Evolutionary conservation across 495 filamentous ascomycete species (phyloP).

Genomic region (Bombardia bombarda): DNA sequence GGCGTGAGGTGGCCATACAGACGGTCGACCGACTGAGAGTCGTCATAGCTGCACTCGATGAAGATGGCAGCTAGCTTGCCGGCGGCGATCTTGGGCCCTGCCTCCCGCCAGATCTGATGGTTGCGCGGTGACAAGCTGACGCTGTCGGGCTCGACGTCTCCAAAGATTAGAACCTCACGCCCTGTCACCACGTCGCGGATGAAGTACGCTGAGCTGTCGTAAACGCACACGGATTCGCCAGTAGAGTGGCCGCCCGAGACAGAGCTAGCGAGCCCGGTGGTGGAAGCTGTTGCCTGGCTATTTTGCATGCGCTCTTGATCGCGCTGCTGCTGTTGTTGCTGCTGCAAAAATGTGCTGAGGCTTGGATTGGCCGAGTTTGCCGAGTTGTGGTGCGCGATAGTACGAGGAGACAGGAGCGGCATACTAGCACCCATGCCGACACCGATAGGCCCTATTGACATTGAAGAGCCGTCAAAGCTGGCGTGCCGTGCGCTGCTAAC

Average conservation of each 20-base stretch:
- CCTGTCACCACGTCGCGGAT: constrained; percentile 63
- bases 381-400: constrained; percentile 14
- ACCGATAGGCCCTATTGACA: constrained; percentile 2
- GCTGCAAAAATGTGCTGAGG: constrained; percentile 12
- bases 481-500: constrained; percentile 29
- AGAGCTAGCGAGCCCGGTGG: constrained; percentile 15
- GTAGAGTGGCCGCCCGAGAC: constrained; percentile 14
- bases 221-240: constrained; percentile 47
- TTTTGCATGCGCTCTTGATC: constrained; percentile 4
- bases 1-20: constrained; percentile 88
- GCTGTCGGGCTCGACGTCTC: constrained; percentile 89
- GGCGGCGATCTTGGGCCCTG: constrained; percentile 68
- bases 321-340: constrained; percentile 17
- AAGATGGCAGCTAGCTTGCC: constrained; percentile 71
- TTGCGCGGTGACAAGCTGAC: constrained; percentile 78
- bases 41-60: constrained; percentile 91
- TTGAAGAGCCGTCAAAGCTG: constrained; percentile 26
- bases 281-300: not conserved
- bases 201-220: constrained; percentile 87
- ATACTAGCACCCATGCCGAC: constrained; percentile 2
- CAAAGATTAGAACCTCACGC: constrained; percentile 81
- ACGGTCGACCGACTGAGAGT: constrained; percentile 60
- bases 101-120: constrained; percentile 68
- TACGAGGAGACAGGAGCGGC: constrained; percentile 10
- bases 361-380: constrained; percentile 11